These are phyloP conservation scores for Claviceps quebecensis DNA, from an alignment of 2,329 filamentous ascomycete species.

Conservation along the genomic window DNA sequence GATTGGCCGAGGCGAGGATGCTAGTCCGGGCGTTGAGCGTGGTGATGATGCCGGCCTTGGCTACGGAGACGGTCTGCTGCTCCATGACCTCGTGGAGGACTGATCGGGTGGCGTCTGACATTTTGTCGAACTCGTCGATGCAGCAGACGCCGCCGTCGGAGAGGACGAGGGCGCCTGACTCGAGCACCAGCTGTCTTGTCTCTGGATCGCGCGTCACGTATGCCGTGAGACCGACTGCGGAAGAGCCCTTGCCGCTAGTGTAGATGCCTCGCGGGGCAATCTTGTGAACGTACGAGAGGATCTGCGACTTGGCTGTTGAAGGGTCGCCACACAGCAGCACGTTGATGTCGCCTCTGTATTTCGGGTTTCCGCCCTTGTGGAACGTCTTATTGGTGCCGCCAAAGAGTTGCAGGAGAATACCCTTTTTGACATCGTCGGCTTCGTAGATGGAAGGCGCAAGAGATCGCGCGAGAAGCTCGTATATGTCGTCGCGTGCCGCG, in stretches of 20 bases:
- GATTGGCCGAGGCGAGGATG: constrained; percentile 93
- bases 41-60: constrained; percentile 89
- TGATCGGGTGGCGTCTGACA: constrained; percentile 65
- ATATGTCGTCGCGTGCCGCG: constrained; percentile 70
- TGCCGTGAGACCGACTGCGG: constrained; percentile 67
- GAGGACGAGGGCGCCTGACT: constrained; percentile 65
- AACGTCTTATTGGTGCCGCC: constrained; percentile 98
- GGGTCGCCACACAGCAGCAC: constrained; percentile 93
- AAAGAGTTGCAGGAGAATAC: constrained; percentile 89
- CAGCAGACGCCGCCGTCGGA: constrained; percentile 75
- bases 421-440: constrained; percentile 98
- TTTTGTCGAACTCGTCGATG: constrained; percentile 79
- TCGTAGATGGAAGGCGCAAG: constrained; percentile 93
- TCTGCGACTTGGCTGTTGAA: constrained; percentile 89
- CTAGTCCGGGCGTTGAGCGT: constrained; percentile 91
- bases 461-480: constrained; percentile 81
- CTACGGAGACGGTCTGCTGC: constrained; percentile 73
- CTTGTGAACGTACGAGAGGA: constrained; percentile 90
- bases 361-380: constrained; percentile 86
- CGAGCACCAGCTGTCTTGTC: constrained; percentile 64
- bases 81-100: constrained; percentile 84
- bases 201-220: constrained; percentile 72
- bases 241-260: constrained; percentile 69
- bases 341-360: constrained; percentile 95
- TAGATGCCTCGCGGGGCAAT: constrained; percentile 84